Percentiles rank a stretch among this genome's conserved stretches.
Evolutionary conservation across 805 yeast species (phyloP).

Genomic region (Brettanomyces sp.): DNA sequence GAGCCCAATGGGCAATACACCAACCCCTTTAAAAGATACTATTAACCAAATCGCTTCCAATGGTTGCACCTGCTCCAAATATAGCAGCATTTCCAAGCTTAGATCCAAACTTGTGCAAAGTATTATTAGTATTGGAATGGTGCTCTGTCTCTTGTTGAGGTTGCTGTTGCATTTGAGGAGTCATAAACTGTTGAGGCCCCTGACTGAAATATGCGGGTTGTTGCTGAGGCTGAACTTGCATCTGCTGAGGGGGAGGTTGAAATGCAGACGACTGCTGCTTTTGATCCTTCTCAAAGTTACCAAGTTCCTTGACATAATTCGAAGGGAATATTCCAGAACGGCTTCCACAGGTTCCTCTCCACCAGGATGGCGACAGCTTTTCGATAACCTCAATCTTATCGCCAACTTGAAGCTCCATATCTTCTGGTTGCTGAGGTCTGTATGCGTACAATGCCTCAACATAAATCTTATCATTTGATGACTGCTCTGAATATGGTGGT

Average conservation of each 20-base stretch:
- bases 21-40: constrained; percentile 9
- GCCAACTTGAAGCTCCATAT: constrained; percentile 54
- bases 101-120: constrained; percentile 62
- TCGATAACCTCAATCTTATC: constrained; percentile 64
- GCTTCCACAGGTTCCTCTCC: constrained; percentile 63
- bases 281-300: constrained; percentile 5
- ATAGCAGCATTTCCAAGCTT: constrained; percentile 92
- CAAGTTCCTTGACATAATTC: constrained; percentile 56
- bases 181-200: background rate
- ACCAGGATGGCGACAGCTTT: constrained; percentile 80
- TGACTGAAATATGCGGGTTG: background rate
- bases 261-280: constrained; percentile 4
- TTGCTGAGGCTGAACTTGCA: constrained; percentile 8
- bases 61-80: constrained; percentile 95
- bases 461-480: constrained; percentile 20
- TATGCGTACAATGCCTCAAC: constrained; percentile 72
- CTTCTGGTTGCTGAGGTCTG: constrained; percentile 66
- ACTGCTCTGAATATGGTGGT: constrained; percentile 4
- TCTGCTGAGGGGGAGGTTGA: constrained; percentile 11
- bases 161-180: background rate
- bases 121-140: constrained; percentile 3
- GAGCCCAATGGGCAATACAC: no score
- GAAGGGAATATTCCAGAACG: constrained; percentile 81
- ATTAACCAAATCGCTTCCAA: constrained; percentile 81
- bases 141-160: constrained; percentile 8